Evolutionary conservation across 2,329 filamentous ascomycete species (phyloP), one percentile per base, ranked within the genome.

Genomic region (Neopestalotiopsis sp.): DNA sequence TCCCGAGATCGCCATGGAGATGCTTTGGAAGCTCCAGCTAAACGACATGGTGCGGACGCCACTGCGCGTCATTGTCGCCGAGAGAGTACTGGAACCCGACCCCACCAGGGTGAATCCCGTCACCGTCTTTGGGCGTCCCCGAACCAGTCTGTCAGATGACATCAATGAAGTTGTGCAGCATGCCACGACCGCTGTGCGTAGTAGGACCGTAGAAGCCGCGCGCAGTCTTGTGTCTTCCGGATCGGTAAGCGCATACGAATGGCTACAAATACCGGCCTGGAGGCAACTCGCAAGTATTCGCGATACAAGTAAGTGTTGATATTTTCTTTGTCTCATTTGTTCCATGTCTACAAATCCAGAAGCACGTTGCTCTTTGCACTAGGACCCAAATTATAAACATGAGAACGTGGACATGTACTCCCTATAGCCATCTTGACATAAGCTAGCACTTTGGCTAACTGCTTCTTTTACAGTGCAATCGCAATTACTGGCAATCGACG

Each of bases 1-100:
- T 45, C 87, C 91, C 0, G 90, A 92, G 72, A 85, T 88, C 65
- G 81, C 86, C 7, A 83, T 92, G 40, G 83, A 84, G 28, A 87
- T 93, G 7, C 89, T 85, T 4, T 83, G 84, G 71, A 78, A 78
- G 3, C 73, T 90, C 5, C 71, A 84, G 68, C 79, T 84, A 10
- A 75, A 79, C 0, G 75, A 80, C 13, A 74, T 89, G 1, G 79
- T 84, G 0, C 82, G 82, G 40, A 74, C 79, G 24, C 82, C 89
- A 0, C 92, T 91, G 72, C 82, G 84, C 12, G 85, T 91, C 32
- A 81, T 92, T 4, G 90, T 92, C 28, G 88, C 86, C 20, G 90
- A 93, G 74, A 82, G 86, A 65, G 90, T 89, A 3, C 74, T 92
- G 13, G 81, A 79, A 17, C 28, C 69, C 71, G 45, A 4, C 10